A percentile compares a stretch with the other conserved stretches of the same genome.
phyloP scores from a whole-genome alignment of 495 filamentous ascomycete genomes.

The Amniculicola lignicola region DNA sequence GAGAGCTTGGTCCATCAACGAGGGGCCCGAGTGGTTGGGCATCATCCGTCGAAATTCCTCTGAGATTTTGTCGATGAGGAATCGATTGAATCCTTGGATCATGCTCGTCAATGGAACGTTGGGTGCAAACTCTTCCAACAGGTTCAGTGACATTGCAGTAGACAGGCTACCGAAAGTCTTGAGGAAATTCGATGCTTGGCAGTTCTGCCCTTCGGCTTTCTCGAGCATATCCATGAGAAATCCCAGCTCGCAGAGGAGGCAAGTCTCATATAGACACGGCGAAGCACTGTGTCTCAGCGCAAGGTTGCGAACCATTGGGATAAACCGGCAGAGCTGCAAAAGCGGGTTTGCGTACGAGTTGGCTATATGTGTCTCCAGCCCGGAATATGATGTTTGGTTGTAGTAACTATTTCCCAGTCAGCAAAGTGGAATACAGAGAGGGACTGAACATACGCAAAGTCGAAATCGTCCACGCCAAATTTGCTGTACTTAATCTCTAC shows the following conservation, averaged over 20 bases:
- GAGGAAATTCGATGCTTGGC: slow-evolving; percentile 94
- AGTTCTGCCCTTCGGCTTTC: slow-evolving; percentile 87
- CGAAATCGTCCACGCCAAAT: slow-evolving; percentile 96
- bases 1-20: slow-evolving; percentile 54
- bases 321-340: slow-evolving; percentile 87
- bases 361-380: slow-evolving; percentile 89
- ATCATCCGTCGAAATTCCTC: slow-evolving; percentile 64
- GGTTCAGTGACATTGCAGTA: slow-evolving; percentile 63
- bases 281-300: slow-evolving; percentile 87
- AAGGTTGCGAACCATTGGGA: slow-evolving; percentile 80
- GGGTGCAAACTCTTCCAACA: slow-evolving; percentile 79
- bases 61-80: slow-evolving; percentile 68
- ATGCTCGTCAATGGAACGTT: slow-evolving; percentile 65
- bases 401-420: slow-evolving; percentile 61
- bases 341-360: slow-evolving; percentile 96
- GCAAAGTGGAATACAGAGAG: neutral
- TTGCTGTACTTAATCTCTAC: slow-evolving; percentile 96
- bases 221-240: slow-evolving; percentile 98
- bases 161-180: slow-evolving; percentile 79
- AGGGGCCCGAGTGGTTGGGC: slow-evolving; percentile 46
- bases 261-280: slow-evolving; percentile 73
- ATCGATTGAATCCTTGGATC: slow-evolving; percentile 74
- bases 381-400: slow-evolving; percentile 86
- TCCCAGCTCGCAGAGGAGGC: slow-evolving; percentile 89
- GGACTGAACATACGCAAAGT: slow-evolving; percentile 68